Conservation (phyloP, 305 asterid species). For the Lippia alba region DNA sequence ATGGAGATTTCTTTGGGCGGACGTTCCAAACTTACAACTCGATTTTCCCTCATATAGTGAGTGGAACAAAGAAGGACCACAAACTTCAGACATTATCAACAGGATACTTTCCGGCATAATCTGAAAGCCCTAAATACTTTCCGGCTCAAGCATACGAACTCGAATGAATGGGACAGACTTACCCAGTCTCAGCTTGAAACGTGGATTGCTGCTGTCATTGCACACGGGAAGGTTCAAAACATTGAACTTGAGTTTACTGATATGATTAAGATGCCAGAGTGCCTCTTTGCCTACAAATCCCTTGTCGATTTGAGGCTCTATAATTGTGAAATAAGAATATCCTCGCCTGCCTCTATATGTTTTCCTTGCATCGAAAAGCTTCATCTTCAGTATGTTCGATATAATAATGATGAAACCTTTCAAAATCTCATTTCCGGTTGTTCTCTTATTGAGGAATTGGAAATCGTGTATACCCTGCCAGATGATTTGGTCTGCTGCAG, state of each 20-base stretch:
- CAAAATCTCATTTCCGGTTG: conserved; percentile 13
- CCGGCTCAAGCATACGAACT: too few species aligned
- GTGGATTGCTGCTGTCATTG: conserved; percentile 14
- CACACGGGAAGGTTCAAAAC: neutral
- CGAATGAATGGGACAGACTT: too few species aligned
- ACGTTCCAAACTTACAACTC: neutral
- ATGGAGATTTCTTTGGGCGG: conserved; percentile 29
- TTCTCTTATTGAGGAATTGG: conserved; percentile 14
- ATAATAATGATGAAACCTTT: neutral
- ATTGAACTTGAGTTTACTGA: neutral
- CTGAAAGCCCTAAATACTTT: neutral
- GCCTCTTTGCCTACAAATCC: conserved; percentile 29
- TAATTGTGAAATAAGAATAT: too few species aligned
- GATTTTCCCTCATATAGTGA: too few species aligned
- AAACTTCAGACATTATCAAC: too few species aligned
- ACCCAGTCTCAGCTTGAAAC: neutral
- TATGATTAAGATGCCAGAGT: neutral
- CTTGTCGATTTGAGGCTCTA: conserved; percentile 16
- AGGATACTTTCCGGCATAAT: too few species aligned
- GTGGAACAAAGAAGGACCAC: too few species aligned
- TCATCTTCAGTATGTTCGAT: conserved; percentile 7
- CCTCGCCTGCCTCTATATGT: neutral
- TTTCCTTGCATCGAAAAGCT: conserved; percentile 29
- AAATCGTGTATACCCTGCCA: neutral
- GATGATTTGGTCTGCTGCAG: neutral